Evolutionary conservation across 108 stramenopile species (phyloP).

Genomic region (Nannochloropsis granulata): DNA sequence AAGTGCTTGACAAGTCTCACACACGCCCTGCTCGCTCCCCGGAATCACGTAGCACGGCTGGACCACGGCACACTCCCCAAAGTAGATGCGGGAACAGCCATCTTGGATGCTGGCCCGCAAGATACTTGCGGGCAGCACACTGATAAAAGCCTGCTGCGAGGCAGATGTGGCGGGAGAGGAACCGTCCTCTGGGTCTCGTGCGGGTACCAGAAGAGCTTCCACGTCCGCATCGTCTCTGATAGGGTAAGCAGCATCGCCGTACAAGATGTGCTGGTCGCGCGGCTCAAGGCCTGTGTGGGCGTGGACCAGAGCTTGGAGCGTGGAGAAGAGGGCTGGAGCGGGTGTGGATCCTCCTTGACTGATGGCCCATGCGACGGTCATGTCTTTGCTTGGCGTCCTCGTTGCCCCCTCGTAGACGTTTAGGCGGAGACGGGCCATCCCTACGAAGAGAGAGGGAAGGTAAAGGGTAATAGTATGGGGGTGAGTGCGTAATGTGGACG

Average conservation of each 20-base stretch:
- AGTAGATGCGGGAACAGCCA: not conserved
- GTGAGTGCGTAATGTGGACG: no score
- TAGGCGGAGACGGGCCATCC: not conserved
- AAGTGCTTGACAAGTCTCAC: not conserved
- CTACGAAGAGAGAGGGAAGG: no score
- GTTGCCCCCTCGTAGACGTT: not conserved
- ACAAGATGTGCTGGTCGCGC: not conserved
- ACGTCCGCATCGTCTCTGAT: not conserved
- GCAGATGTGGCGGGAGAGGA: not conserved
- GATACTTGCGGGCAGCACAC: not conserved
- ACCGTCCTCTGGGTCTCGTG: not conserved
- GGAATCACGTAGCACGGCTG: not conserved
- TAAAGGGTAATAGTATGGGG: no score
- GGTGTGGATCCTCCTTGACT: not conserved
- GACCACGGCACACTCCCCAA: not conserved
- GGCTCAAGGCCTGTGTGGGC: not conserved
- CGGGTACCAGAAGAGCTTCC: not conserved
- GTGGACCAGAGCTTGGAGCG: not conserved
- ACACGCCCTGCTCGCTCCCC: not conserved
- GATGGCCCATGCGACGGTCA: not conserved
- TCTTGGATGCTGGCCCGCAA: not conserved
- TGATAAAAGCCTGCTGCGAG: not conserved
- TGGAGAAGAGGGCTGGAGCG: not conserved
- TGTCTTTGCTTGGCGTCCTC: not conserved
- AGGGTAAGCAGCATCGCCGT: not conserved